These are phyloP conservation scores for Auriscalpium orientale DNA, from an alignment of 768 basidiomycete species.

Conservation along the genomic window DNA sequence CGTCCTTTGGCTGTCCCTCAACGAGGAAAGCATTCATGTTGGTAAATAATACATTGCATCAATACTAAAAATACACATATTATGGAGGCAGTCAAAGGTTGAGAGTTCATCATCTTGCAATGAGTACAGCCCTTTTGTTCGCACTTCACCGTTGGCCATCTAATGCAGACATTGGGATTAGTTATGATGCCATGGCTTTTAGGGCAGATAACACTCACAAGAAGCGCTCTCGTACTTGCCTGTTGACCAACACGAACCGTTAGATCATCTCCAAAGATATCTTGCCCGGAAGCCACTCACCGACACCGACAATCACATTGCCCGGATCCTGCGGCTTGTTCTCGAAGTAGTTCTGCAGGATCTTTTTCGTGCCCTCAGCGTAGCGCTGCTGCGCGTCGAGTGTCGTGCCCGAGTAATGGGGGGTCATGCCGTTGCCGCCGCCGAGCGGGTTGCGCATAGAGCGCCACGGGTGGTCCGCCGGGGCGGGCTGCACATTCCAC, in stretches of 20 bases:
- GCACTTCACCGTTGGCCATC: not conserved
- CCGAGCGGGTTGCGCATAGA: constrained; percentile 71
- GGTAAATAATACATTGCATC: no score
- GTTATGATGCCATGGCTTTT: not conserved
- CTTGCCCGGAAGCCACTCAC: constrained; percentile 11
- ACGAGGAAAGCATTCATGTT: no score
- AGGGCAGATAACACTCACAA: not conserved
- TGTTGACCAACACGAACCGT: not conserved
- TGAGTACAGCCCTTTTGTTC: no score
- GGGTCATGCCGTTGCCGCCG: constrained; percentile 36
- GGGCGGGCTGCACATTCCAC: constrained; percentile 62
- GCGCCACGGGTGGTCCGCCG: constrained; percentile 80
- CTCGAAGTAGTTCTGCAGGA: constrained; percentile 22
- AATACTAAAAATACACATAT: no score
- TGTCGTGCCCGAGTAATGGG: constrained; percentile 39
- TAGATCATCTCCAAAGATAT: not conserved
- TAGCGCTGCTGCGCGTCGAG: constrained; percentile 64
- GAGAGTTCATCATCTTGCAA: no score
- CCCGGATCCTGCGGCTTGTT: constrained; percentile 29
- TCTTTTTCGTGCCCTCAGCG: constrained; percentile 28
- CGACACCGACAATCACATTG: constrained; percentile 34
- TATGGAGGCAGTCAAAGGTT: no score
- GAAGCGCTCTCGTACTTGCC: not conserved
- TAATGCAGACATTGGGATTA: not conserved
- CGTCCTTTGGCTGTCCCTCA: no score